Base-by-base conservation (phyloP, 78 protist species). In the Cavenderia fasciculata region DNA sequence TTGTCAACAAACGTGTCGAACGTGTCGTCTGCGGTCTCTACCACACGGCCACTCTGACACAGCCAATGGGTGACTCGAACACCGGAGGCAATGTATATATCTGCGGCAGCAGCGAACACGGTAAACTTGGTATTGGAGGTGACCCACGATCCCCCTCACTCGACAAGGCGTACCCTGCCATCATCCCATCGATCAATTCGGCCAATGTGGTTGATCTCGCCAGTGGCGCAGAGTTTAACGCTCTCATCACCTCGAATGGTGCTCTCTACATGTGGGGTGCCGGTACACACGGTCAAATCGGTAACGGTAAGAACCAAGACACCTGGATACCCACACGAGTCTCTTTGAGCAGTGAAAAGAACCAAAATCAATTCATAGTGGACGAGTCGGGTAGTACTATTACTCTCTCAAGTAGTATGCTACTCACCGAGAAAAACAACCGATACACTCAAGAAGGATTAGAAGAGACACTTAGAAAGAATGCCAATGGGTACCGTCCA, bases 51-150 rank as follows among this genome's bases (percentile, higher is more conserved):
- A 63, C 90, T 11, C 12, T 68, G 16, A 82, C 90, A 1, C 41
- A 27, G n/a, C 61, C 73, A 14, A 70, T 59, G 40, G 40, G 27
- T 21, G 27, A 49, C 18, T 0, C 31, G 27, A 41, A 61, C 56
- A 18, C 69, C 12, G 19, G 69, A 29, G 43, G 61, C 1, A 61
- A 61, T 40, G 47, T 82, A 47, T 82, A 82, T 68, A 72, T 72
- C 0, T 82, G 90, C 36, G 90, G 90, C 25, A 57, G 66, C 27
- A 78, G 78, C 4, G 90, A 82, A 57, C 90, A 82, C 43, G 90
- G 90, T 11, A 82, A 82, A 25, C 66, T 82, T 1, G 90, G 90
- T 4, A 41, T 68, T 3, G 90, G 90, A 5, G 90, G 90, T 19
- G 89, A 79, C 31, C 18, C 47, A 10, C 65, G 56, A 29, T 65